These are phyloP conservation scores for Neocucurbitaria cava DNA, from an alignment of 2,329 filamentous ascomycete genomes.

Conservation along the genomic window DNA sequence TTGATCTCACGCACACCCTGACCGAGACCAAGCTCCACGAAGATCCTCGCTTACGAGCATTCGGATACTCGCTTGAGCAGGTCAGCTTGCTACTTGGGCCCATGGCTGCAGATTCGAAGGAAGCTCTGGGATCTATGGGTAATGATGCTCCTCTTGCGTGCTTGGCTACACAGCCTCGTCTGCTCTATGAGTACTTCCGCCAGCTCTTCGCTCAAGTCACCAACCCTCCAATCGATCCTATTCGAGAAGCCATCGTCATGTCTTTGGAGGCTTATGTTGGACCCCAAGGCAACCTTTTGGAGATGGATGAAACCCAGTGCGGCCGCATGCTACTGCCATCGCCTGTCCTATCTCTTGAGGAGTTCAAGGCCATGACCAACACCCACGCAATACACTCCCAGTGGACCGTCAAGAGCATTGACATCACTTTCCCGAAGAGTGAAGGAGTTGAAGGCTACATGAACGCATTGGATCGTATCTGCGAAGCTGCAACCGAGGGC, in stretches of 20 bases:
- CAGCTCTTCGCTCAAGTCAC: conserved; percentile 98
- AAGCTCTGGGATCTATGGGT: conserved; percentile 96
- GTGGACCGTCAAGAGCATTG: conserved; percentile 90
- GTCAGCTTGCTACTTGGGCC: conserved; percentile 89
- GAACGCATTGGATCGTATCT: conserved; percentile 86
- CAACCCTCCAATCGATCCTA: conserved; percentile 96
- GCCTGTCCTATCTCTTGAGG: conserved; percentile 85
- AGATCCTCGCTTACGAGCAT: conserved; percentile 82
- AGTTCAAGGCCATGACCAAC: conserved; percentile 87
- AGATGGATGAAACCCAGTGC: conserved; percentile 92
- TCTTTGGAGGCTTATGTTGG: conserved; percentile 96
- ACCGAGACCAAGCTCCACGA: conserved; percentile 78
- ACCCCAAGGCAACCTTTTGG: conserved; percentile 91
- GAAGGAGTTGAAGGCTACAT: conserved; percentile 85
- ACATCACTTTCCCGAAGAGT: conserved; percentile 89
- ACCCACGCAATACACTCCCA: conserved; percentile 74
- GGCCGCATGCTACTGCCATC: conserved; percentile 84
- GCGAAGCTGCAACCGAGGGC: conserved; percentile 80
- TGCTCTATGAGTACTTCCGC: conserved; percentile 96
- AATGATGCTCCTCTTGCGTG: conserved; percentile 95
- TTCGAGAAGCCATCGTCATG: conserved; percentile 98
- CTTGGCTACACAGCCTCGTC: conserved; percentile 84
- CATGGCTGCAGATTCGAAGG: conserved; percentile 97
- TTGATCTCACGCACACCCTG: conserved; percentile 71
- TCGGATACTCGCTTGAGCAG: conserved; percentile 95